Evolutionary conservation across 805 yeast genomes (phyloP).

Genomic region (Pichia occidentalis): DNA sequence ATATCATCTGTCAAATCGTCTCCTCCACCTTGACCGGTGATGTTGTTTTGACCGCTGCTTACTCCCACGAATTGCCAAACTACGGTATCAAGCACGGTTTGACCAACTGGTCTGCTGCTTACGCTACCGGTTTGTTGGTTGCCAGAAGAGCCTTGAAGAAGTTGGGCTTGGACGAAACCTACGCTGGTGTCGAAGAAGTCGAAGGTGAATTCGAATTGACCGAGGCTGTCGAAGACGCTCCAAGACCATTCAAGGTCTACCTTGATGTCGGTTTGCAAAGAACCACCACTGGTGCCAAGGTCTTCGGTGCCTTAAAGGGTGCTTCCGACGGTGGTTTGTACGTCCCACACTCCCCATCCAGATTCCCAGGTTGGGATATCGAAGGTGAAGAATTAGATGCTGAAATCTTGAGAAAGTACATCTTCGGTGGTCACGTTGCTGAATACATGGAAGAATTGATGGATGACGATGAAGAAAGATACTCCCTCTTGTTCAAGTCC

Average conservation of each 20-base stretch:
- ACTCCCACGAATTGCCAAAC: conserved; percentile 96
- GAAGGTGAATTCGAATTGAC: conserved; percentile 98
- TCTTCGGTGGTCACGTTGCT: conserved; percentile 99
- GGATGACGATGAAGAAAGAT: conserved; percentile 99
- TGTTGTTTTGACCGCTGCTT: conserved; percentile 92
- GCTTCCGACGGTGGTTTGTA: conserved; percentile 99
- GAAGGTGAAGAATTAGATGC: conserved; percentile 98
- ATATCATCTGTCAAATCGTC: conserved; percentile 95
- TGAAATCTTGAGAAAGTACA: conserved; percentile 96
- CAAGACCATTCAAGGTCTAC: conserved; percentile 99
- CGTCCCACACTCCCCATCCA: conserved; percentile 98
- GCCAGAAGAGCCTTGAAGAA: conserved; percentile 99
- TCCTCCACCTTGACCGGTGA: conserved; percentile 98
- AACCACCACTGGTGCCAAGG: conserved; percentile 99
- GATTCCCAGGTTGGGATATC: conserved; percentile 99
- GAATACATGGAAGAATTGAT: conserved; percentile 99
- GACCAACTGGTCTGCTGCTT: conserved; percentile 99
- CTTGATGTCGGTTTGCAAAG: conserved; percentile 99
- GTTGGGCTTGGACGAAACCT: conserved; percentile 97
- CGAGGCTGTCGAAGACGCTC: conserved; percentile 98
- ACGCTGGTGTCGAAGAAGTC: conserved; percentile 97
- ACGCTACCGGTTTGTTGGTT: conserved; percentile 95
- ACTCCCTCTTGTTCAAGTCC: conserved; percentile 90
- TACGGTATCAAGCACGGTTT: conserved; percentile 98
- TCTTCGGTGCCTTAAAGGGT: conserved; percentile 99